Evolutionary conservation across 352 stramenopile species (phyloP), one percentile per base, ranked within the genome.

Genomic region (Phytophthora tubulina): DNA sequence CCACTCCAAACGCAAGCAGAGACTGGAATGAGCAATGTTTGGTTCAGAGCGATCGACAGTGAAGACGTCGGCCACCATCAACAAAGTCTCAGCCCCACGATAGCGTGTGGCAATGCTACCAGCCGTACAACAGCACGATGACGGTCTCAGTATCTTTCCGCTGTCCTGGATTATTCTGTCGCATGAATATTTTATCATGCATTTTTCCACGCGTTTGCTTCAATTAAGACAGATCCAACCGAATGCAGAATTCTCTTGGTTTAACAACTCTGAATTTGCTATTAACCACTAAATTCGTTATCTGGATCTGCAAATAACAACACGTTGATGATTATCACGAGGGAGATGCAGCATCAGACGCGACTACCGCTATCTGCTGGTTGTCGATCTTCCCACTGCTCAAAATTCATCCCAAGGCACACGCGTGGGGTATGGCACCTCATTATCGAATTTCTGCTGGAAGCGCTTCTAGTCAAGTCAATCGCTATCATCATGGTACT

Each of bases 401-500:
- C 36, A 60, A 60, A 60, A 60, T 38, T 60, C 53, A 60, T 41
- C 30, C 21, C 21, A 21, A 21, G 21, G 21, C 21, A 21, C 21
- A 21, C 33, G 33, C 21, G 55, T 63, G 38, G 27, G 17, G n/a
- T 30, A 17, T 51, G 55, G 31, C 55, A 41, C 21, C 36, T 66
- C 58, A 66, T 57, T 58, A 33, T 48, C 36, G 59, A 59, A 59
- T 59, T 63, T 50, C 46, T 67, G 27, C 44, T 17, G 48, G 15
- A 10, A n/a, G 35, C 38, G 60, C 36, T 42, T 13, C 36, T 33
- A n/a, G 27, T 63, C 45, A 52, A 52, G 45, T 52, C 21, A 8
- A 32, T 33, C 17, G 15, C 21, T 39, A 30, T 14, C 52, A 59
- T 10, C 36, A 72, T 72, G 65, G 56, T 72, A 32, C 32, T 72